Percentiles rank a stretch among this genome's conserved stretches.
Evolutionary conservation across 148 eudicot species (phyloP).

Genomic region (Bassia scoparia): DNA sequence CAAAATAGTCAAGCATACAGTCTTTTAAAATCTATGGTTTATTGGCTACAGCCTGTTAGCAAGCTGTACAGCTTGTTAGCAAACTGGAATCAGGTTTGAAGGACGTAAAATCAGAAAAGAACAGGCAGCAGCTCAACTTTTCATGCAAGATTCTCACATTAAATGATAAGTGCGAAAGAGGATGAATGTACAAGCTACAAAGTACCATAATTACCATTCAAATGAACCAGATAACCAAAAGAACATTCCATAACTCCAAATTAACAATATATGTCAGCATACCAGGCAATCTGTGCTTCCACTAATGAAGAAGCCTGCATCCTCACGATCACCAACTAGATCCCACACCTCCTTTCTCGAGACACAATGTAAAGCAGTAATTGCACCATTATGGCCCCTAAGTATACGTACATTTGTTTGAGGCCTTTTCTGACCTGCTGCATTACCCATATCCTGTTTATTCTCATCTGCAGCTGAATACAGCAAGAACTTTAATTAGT

Average conservation of each 20-base stretch:
- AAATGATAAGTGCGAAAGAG: neutral
- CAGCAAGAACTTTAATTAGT: conserved; percentile 13
- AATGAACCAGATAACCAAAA: neutral
- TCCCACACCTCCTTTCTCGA: conserved; percentile 99
- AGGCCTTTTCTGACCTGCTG: conserved; percentile 67
- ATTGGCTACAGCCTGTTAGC: too few relatives aligned
- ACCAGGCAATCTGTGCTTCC: conserved; percentile 98
- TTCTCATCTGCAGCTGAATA: conserved; percentile 57
- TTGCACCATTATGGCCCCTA: conserved; percentile 92
- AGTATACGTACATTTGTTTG: conserved; percentile 82
- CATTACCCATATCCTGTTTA: conserved; percentile 58
- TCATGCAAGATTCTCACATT: neutral
- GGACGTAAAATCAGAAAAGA: neutral
- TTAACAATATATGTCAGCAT: conserved; percentile 17
- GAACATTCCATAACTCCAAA: too few relatives aligned
- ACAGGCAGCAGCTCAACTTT: neutral
- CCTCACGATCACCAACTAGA: conserved; percentile 98
- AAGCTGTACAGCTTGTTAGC: neutral
- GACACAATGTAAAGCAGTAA: conserved; percentile 93
- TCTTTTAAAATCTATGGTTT: neutral
- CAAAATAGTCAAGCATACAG: neutral
- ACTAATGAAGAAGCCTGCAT: conserved; percentile 97
- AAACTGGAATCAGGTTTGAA: neutral
- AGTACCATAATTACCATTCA: neutral
- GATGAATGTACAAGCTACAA: neutral